Evolutionary conservation across 352 stramenopile genomes (phyloP), one percentile per base, ranked within the genome.

Genomic region (Globisporangium cederbergense): DNA sequence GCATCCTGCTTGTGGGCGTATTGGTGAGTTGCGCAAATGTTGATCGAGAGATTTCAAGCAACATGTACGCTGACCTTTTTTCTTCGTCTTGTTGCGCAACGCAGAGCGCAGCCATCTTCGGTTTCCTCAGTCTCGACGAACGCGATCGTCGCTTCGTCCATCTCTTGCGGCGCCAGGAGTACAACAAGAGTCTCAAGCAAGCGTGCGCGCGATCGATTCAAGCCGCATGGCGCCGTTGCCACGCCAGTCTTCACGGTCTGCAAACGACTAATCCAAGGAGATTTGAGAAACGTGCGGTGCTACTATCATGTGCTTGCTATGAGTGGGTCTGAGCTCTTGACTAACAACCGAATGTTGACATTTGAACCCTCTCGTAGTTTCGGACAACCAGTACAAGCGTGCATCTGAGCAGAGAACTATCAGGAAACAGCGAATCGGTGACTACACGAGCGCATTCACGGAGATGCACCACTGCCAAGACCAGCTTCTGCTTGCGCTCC

Each of bases 1-100:
- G 84, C 1, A 93, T 93, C 54, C 60, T 93, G 49, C 75, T 91
- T 11, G 71, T 90, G 40, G 81, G 82, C 25, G 79, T 86, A 20
- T 58, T 91, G 71, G 83, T 90, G 76, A 22, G 79, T 28, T 28
- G 25, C 25, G 25, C 25, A 28, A 28, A 28, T 28, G 25, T 28
- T 28, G 25, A 28, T 28, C 25, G 25, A 28, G 25, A 28, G 1
- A 28, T 28, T 28, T 28, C 25, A 1, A 28, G 25, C 25, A 28
- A 28, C 25, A 28, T 28, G 25, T 28, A 28, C 43, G 4, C 59
- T 47, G 30, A 8, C 20, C 4, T n/a, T 40, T 16, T 22, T 22
- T 20, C 18, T 20, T 10, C 25, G 28, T 32, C 9, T 45, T 52
- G n/a, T 3, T 46, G 18, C 8, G n/a, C n/a, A 30, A 46, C 34